These are phyloP conservation scores for Phialocephala subalpina DNA, from an alignment of 2,329 filamentous ascomycete genomes.

Conservation along the genomic window DNA sequence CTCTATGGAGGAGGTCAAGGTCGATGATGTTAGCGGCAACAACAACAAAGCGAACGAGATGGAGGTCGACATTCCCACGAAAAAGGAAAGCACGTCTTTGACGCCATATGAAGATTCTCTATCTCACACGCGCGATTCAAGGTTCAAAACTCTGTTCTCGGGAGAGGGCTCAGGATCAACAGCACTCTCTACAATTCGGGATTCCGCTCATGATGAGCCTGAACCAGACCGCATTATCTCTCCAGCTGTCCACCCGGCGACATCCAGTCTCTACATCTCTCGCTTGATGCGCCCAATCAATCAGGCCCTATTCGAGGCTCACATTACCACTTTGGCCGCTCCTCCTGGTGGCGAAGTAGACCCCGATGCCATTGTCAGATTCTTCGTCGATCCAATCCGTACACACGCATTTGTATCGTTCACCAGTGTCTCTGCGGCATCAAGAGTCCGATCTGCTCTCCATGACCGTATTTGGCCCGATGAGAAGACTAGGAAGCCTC, in stretches of 20 bases:
- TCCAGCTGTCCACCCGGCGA: conserved; percentile 75
- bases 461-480: conserved; percentile 87
- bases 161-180: conserved; percentile 21
- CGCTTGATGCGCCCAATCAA: conserved; percentile 90
- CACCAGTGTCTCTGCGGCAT: conserved; percentile 72
- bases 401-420: conserved; percentile 89
- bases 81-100: conserved; percentile 13
- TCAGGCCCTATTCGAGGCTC: conserved; percentile 68
- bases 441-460: conserved; percentile 76
- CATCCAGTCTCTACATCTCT: conserved; percentile 84
- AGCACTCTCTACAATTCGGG: conserved; percentile 26
- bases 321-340: conserved; percentile 75
- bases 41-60: conserved; percentile 12
- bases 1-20: conserved; percentile 13
- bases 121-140: conserved; percentile 46
- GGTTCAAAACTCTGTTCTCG: conserved; percentile 56
- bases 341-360: conserved; percentile 59
- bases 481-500: conserved; percentile 81
- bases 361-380: conserved; percentile 66
- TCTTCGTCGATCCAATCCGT: conserved; percentile 85
- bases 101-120: conserved; percentile 22
- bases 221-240: conserved; percentile 46
- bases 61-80: conserved; percentile 13
- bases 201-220: conserved; percentile 27
- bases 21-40: conserved; percentile 20